These are phyloP conservation scores for Chloris gayana DNA, from an alignment of 176 grass and related monocot species.

Conservation along the genomic window DNA sequence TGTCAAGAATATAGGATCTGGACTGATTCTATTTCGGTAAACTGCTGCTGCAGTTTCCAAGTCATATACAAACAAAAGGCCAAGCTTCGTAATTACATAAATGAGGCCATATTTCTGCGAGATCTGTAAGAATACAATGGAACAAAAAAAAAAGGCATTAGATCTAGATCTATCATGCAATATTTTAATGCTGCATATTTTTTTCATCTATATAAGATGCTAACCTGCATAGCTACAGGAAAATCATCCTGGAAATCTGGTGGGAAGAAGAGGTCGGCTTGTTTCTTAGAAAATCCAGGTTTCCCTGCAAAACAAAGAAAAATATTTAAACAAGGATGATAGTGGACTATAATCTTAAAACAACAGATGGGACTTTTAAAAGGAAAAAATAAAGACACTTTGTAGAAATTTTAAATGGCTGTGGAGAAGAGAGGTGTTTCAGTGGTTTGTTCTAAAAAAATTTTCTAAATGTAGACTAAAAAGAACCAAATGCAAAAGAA, in stretches of 20 bases:
- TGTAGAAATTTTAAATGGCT: not conserved
- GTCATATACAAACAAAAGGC: constrained; percentile 96
- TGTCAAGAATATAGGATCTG: constrained; percentile 98
- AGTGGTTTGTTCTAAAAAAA: not conserved
- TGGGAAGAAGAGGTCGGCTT: constrained; percentile 94
- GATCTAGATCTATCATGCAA: not conserved
- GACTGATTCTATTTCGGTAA: constrained; percentile 98
- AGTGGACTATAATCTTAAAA: not conserved
- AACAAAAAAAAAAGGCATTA: constrained; percentile 39
- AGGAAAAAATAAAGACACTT: not conserved
- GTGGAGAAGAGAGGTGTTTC: too few species aligned
- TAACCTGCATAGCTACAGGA: constrained; percentile 97
- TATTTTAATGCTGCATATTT: not conserved
- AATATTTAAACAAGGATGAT: constrained; percentile 10
- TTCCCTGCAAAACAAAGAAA: constrained; percentile 62
- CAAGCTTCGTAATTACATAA: constrained; percentile 97
- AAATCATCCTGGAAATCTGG: constrained; percentile 98
- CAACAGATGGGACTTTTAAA: not conserved
- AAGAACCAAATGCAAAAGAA: constrained; percentile 12
- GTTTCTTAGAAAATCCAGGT: constrained; percentile 93
- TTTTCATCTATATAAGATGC: not conserved
- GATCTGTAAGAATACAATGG: constrained; percentile 53
- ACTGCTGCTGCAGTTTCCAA: constrained; percentile 92
- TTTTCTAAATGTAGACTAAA: not conserved
- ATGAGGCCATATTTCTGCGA: constrained; percentile 96